Base-by-base conservation (phyloP, 768 basidiomycete species). In the Russula griseocarnosa region DNA sequence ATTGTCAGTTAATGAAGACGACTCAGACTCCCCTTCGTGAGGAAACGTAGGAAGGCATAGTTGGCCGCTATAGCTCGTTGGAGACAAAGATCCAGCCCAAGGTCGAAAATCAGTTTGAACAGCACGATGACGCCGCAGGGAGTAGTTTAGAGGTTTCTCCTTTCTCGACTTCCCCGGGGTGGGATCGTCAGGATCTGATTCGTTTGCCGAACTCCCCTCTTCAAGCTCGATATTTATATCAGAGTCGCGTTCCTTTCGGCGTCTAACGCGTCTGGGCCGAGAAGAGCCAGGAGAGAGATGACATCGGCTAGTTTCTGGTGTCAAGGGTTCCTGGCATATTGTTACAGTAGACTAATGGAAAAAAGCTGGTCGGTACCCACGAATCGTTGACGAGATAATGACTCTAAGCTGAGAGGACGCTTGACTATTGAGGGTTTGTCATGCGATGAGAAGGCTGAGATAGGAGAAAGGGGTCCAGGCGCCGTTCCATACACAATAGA, bases 21-120 rank as follows among this genome's bases (percentile, higher is more conserved):
- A 83, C 69, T 94, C 89, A 0, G 91, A 92, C 36, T 79, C 82
- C 20, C 80, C 82, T 53, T 90, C 88, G 32, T 80, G 76, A 6
- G 81, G 79, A 4, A 83, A 81, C 18, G 74, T 69, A 3, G 79
- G 70, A 11, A 79, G 72, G 4, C 79, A 78, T 24, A 77, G 71
- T 62, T 55, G 60, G 30, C 61, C 62, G 38, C 44, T 50, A 34
- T 58, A 60, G 16, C 49, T 28, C 32, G 49, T 20, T 22, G 70
- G 72, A 67, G 59, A 58, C 74, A 73, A 22, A 70, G 55, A 20
- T 71, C 74, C 34, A 74, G 65, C 58, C 69, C 75, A 65, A 28
- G 20, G 14, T 56, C 58, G 63, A 30, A 69, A 69, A 50, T 91
- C 88, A 1, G 89, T 91, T 71, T 92, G 92, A 8, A 88, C 81